Evolutionary conservation across 371 early-diverging fungal genomes (phyloP), one percentile per base, ranked within the genome.

Genomic region (Mucor ambiguus): DNA sequence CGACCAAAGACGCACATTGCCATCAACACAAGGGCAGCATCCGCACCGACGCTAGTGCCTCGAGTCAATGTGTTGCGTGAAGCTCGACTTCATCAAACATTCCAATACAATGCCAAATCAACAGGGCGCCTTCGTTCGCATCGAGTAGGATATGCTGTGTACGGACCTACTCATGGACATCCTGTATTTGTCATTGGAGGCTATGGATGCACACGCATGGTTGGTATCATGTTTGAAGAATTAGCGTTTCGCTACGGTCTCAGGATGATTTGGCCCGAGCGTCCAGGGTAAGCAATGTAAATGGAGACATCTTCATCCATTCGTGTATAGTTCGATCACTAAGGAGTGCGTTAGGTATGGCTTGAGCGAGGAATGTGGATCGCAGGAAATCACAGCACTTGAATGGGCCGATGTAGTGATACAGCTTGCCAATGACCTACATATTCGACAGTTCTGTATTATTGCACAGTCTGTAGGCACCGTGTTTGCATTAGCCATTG

Each of bases 201-300:
- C 1, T 80, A 79, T 59, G 81, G 81, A 2, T 81, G 81, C 61
- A 77, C 75, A 37, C 65, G 84, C 48, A 62, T 83, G 14, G 84
- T 83, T 4, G 81, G 84, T 24, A 77, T 81, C 43, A 79, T 83
- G 81, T 83, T 83, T 75, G 81, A 79, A 68, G 84, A 79, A 20
- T 20, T 81, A 4, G 78, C 80, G 14, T 66, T 59, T 60, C 49
- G 77, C 32, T 70, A 81, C 58, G 58, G 64, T 11, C 52, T 81
- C 16, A 66, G 74, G 2, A 75, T 77, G 75, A 78, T 83, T 33
- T 81, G 81, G 81, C 84, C 84, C 24, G 84, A 83, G 66, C 78
- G 84, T 49, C 80, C 81, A 41, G 84, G 84, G 80, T 81, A 77
- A 72, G 30, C 52, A 52, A 52, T 24, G 32, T 37, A 26, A 58